Evolutionary conservation across 805 yeast genomes (phyloP).

Genomic region (Lachancea cidri): DNA sequence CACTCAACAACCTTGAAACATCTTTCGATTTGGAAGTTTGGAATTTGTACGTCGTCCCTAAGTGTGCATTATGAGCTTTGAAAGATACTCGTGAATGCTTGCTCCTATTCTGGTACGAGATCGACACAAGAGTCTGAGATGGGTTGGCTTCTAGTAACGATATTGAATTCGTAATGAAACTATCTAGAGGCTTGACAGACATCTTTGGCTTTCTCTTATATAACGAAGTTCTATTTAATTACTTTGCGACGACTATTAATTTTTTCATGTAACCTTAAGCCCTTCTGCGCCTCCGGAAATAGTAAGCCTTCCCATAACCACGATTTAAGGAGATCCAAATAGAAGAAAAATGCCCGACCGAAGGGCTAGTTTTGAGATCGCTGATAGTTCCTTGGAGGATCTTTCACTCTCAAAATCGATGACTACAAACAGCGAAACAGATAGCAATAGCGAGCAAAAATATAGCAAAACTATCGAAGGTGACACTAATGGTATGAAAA

Average conservation of each 20-base stretch:
- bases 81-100: slow-evolving; percentile 32
- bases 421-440: slow-evolving; percentile 5
- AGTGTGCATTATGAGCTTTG: slow-evolving; percentile 59
- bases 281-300: not conserved
- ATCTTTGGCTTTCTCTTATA: not conserved
- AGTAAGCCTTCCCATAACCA: not conserved
- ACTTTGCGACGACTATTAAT: not conserved
- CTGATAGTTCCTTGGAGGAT: slow-evolving; percentile 6
- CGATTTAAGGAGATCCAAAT: not conserved
- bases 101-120: slow-evolving; percentile 32
- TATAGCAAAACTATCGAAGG: not conserved
- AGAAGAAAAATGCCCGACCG: not conserved
- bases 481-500: slow-evolving; percentile 1
- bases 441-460: slow-evolving; percentile 1
- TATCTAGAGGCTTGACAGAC: slow-evolving; percentile 33
- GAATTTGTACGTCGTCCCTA: slow-evolving; percentile 57
- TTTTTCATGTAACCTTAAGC: not conserved
- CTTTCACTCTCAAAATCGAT: slow-evolving; percentile 2
- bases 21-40: slow-evolving; percentile 64
- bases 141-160: slow-evolving; percentile 42
- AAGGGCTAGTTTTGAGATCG: slow-evolving; percentile 5
- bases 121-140: slow-evolving; percentile 25
- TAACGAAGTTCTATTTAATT: not conserved
- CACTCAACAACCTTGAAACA: slow-evolving; percentile 63
- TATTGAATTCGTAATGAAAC: slow-evolving; percentile 39